Evolutionary conservation across 495 filamentous ascomycete species (phyloP).

Genomic region (Chaetomidium leptoderma): DNA sequence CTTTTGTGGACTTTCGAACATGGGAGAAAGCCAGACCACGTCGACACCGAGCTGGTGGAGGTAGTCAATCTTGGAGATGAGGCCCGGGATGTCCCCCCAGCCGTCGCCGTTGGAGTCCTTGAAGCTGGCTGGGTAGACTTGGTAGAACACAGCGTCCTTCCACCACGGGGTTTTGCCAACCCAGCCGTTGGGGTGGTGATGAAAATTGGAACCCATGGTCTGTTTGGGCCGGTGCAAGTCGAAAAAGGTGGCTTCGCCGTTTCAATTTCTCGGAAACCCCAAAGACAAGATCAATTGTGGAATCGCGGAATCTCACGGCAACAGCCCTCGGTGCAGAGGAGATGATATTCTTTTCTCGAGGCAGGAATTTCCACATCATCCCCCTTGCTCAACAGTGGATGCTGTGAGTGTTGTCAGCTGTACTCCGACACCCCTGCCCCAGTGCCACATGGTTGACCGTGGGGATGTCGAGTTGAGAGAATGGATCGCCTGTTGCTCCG

Average conservation of each 20-base stretch:
- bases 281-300: no score
- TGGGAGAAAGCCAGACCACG: constrained; percentile 64
- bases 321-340: not conserved
- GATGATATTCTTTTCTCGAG: not conserved
- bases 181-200: constrained; percentile 10
- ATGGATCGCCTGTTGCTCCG: no score
- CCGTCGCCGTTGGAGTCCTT: constrained; percentile 65
- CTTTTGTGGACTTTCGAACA: constrained; percentile 61
- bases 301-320: not conserved
- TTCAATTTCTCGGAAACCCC: no score
- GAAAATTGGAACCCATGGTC: constrained; percentile 3
- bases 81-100: constrained; percentile 63
- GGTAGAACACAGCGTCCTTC: constrained; percentile 51
- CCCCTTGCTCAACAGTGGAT: no score
- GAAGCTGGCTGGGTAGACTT: constrained; percentile 58
- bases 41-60: constrained; percentile 60
- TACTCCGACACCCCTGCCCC: constrained; percentile 4
- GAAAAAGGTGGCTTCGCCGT: no score
- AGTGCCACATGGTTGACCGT: not conserved
- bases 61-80: constrained; percentile 62
- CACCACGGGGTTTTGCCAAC: constrained; percentile 16
- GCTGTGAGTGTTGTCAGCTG: no score
- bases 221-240: no score
- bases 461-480: not conserved
- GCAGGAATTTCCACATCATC: not conserved